Evolutionary conservation across 345 rosid genomes (phyloP).

Genomic region (Boechera stricta): DNA sequence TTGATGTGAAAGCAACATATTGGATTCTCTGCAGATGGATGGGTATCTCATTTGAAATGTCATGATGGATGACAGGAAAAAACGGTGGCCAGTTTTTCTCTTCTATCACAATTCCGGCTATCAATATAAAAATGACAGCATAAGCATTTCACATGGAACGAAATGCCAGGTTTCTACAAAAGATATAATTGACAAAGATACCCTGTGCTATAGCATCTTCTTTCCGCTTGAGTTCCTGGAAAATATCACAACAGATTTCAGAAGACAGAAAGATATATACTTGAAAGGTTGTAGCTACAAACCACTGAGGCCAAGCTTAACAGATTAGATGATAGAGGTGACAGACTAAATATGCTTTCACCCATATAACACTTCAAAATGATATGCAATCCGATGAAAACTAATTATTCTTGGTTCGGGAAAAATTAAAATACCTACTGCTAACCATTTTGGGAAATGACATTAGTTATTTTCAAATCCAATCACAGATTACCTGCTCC

Average conservation of each 20-base stretch:
- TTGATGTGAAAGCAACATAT: conserved; percentile 92
- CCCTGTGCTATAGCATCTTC: conserved; percentile 87
- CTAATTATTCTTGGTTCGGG: not conserved
- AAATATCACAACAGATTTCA: conserved; percentile 12
- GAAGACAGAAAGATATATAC: conserved; percentile 9
- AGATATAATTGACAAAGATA: conserved; percentile 36
- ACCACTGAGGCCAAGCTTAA: conserved; percentile 14
- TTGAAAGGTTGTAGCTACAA: conserved; percentile 12
- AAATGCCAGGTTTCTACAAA: conserved; percentile 8
- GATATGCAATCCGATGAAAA: conserved; percentile 9
- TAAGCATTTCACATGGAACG: conserved; percentile 29
- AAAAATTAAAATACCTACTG: conserved; percentile 13
- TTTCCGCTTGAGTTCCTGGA: conserved; percentile 81
- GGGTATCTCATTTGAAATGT: conserved; percentile 90
- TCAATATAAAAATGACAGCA: conserved; percentile 40
- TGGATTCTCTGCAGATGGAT: conserved; percentile 84
- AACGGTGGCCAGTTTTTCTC: conserved; percentile 97
- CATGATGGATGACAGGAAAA: conserved; percentile 93
- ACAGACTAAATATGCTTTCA: conserved; percentile 3
- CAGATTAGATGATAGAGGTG: not conserved
- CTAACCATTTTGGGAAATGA: conserved; percentile 2
- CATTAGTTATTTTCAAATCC: not conserved
- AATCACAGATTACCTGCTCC: conserved; percentile 68
- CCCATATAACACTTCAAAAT: conserved; percentile 12
- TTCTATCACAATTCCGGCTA: conserved; percentile 93